These are phyloP conservation scores for Leptodontidium sp. DNA, from an alignment of 2,329 filamentous ascomycete genomes.

Conservation along the genomic window DNA sequence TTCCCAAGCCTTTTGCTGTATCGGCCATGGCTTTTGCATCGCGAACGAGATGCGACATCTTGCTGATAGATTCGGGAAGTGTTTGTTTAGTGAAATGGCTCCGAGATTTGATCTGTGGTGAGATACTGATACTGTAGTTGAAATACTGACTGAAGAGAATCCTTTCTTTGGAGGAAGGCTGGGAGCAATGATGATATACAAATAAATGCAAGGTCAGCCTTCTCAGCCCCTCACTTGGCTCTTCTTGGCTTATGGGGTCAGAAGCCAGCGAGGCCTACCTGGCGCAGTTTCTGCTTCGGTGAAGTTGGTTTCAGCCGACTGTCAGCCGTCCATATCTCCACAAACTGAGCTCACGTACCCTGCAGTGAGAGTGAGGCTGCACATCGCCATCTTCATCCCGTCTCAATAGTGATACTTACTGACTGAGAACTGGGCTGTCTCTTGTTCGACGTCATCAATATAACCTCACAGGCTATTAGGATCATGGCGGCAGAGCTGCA, in stretches of 20 bases:
- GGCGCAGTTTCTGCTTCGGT: constrained; percentile 6
- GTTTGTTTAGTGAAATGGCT: not conserved
- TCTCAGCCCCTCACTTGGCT: constrained; percentile 19
- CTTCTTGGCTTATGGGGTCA: constrained; percentile 19
- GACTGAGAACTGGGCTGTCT: not conserved
- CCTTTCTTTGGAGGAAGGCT: constrained; percentile 3
- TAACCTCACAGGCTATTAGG: constrained; percentile 9
- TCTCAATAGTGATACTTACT: not conserved
- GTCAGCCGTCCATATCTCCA: constrained; percentile 4
- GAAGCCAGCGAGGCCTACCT: not conserved
- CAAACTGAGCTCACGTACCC: constrained; percentile 8
- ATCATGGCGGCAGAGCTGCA: constrained; percentile 15
- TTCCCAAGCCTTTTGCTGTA: constrained; percentile 21
- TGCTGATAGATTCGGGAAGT: not conserved
- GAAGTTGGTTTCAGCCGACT: constrained; percentile 22
- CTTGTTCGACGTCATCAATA: constrained; percentile 8
- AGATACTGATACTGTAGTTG: not conserved
- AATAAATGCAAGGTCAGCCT: constrained; percentile 19
- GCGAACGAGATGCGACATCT: constrained; percentile 30
- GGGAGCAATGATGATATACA: constrained; percentile 16
- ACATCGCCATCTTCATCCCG: constrained; percentile 8
- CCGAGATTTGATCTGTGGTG: not conserved
- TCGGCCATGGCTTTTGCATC: constrained; percentile 28
- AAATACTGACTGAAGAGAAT: not conserved
- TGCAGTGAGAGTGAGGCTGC: constrained; percentile 16